Percentiles rank a stretch among this genome's conserved stretches.
These are phyloP conservation scores for Erysimum pusillum DNA, from an alignment of 441 rosid species.

Conservation along the genomic window DNA sequence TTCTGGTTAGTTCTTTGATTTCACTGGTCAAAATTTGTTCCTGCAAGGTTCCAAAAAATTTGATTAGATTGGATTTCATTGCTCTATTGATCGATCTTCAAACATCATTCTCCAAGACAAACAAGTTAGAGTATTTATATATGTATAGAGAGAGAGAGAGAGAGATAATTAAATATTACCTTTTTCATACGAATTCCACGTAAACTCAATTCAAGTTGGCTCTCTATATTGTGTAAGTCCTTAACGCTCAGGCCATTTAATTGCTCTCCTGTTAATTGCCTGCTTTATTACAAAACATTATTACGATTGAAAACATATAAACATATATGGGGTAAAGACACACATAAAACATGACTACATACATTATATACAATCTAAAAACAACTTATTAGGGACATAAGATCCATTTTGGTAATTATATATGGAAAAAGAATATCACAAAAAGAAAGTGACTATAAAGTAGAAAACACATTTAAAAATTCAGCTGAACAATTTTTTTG, in stretches of 20 bases:
- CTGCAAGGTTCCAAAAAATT: slow-evolving; percentile 47
- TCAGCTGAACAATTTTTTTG: neutral
- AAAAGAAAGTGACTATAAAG: neutral
- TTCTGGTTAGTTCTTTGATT: slow-evolving; percentile 70
- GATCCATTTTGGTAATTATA: neutral
- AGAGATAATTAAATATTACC: slow-evolving; percentile 47
- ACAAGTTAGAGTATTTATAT: slow-evolving; percentile 2
- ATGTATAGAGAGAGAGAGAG: neutral
- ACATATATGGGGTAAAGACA: too few relatives aligned
- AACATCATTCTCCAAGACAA: neutral
- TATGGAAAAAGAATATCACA: neutral
- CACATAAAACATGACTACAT: too few relatives aligned
- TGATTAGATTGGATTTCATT: slow-evolving; percentile 17
- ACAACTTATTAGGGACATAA: neutral
- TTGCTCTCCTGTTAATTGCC: slow-evolving; percentile 83
- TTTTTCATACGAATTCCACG: slow-evolving; percentile 69
- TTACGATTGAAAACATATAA: neutral
- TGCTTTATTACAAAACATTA: slow-evolving; percentile 39
- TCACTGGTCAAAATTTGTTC: slow-evolving; percentile 74
- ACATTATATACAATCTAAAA: too few relatives aligned
- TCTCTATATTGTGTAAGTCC: slow-evolving; percentile 78
- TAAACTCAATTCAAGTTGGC: slow-evolving; percentile 77
- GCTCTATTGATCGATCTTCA: neutral
- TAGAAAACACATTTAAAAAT: neutral
- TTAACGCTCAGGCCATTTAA: slow-evolving; percentile 66